phyloP scores from a whole-genome alignment of 2,329 filamentous ascomycete species.

The Delphinella strobiligena region DNA sequence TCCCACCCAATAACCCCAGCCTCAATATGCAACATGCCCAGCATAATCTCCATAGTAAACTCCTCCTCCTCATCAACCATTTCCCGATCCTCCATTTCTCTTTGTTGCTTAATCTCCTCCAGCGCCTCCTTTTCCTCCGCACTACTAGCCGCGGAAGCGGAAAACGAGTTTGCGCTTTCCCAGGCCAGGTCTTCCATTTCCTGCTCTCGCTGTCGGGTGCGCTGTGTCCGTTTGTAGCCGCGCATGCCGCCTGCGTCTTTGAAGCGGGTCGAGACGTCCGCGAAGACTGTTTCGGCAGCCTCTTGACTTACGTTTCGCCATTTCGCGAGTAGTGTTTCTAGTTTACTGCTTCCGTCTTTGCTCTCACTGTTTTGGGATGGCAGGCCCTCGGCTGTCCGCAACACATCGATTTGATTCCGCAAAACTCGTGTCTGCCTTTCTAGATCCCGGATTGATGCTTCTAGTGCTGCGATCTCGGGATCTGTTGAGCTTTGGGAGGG shows the following conservation, averaged over 20 bases:
- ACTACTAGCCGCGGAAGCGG: constrained; percentile 21
- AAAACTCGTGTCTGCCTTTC: constrained; percentile 19
- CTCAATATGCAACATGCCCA: constrained; percentile 53
- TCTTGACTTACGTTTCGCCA: constrained; percentile 50
- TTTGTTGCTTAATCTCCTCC: constrained; percentile 29
- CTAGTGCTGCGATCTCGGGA: not conserved
- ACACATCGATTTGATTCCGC: too few species aligned
- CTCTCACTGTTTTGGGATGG: too few species aligned
- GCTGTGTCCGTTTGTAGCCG: constrained; percentile 43
- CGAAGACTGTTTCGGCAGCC: constrained; percentile 58
- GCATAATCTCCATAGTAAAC: constrained; percentile 60
- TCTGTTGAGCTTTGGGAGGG: not conserved
- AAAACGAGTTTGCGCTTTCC: too few species aligned
- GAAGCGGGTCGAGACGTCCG: constrained; percentile 46
- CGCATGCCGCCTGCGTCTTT: constrained; percentile 51
- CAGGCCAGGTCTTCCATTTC: constrained; percentile 21
- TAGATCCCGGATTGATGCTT: not conserved
- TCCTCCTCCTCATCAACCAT: constrained; percentile 38
- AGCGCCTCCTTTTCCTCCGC: constrained; percentile 19
- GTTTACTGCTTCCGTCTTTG: constrained; percentile 27
- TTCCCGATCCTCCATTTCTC: constrained; percentile 37
- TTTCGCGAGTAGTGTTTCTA: constrained; percentile 43
- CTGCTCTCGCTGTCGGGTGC: constrained; percentile 22
- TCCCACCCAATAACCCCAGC: constrained; percentile 52
- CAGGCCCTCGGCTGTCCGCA: too few species aligned